Percentiles rank a stretch among this genome's conserved stretches.
Evolutionary conservation across 2,329 filamentous ascomycete genomes (phyloP).

Genomic region (Cytospora chrysosperma): DNA sequence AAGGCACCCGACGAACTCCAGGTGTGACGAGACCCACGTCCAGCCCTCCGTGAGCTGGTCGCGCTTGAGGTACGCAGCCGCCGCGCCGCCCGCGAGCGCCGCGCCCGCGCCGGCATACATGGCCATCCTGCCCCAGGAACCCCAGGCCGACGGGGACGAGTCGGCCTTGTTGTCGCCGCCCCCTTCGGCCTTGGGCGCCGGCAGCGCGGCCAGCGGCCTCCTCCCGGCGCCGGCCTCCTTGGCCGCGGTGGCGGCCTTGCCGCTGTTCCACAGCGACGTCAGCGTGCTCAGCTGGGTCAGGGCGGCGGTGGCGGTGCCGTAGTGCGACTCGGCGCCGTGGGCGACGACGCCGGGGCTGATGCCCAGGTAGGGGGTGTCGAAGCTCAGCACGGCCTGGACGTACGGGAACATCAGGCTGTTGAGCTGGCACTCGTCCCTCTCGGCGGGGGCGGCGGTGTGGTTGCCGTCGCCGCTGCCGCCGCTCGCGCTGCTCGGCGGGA

Average conservation of each 20-base stretch:
- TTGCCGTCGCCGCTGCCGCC: conserved; percentile 35
- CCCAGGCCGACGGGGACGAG: conserved; percentile 56
- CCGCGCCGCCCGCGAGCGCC: conserved; percentile 76
- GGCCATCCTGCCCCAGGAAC: conserved; percentile 79
- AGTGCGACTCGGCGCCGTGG: conserved; percentile 82
- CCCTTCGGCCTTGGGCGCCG: conserved; percentile 34
- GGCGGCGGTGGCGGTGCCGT: conserved; percentile 69
- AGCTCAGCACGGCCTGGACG: conserved; percentile 84
- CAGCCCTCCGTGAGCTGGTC: conserved; percentile 76
- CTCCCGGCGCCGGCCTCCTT: conserved; percentile 31
- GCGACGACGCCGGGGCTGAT: conserved; percentile 81
- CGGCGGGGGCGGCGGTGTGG: conserved; percentile 40
- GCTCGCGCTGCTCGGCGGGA: conserved; percentile 42
- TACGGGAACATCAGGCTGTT: conserved; percentile 86
- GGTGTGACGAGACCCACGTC: conserved; percentile 82
- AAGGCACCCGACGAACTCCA: conserved; percentile 90
- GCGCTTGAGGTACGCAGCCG: conserved; percentile 82
- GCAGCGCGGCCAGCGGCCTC: conserved; percentile 37
- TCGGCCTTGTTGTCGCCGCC: conserved; percentile 17
- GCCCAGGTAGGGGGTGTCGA: conserved; percentile 89
- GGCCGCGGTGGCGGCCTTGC: conserved; percentile 33
- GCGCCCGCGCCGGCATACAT: conserved; percentile 83
- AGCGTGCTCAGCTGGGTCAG: conserved; percentile 65
- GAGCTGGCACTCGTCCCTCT: conserved; percentile 34
- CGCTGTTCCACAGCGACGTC: conserved; percentile 61